Percentiles rank a stretch among this genome's conserved stretches.
Evolutionary conservation across 306 rosid genomes (phyloP).

Genomic region (Lablab purpureus): DNA sequence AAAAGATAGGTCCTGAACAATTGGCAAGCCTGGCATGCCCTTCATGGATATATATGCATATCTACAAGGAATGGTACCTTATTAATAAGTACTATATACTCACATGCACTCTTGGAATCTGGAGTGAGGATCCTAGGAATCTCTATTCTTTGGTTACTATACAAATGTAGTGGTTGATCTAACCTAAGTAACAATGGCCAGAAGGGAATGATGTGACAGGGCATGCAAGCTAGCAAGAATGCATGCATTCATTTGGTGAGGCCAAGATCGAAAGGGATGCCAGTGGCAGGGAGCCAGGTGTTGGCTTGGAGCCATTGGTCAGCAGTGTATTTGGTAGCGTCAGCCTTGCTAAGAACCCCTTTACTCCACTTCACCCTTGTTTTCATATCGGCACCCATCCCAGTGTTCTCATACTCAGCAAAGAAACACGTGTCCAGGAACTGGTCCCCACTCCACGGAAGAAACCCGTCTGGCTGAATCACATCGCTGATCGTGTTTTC

Average conservation of each 20-base stretch:
- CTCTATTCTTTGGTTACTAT: neutral
- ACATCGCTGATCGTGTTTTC: slow-evolving; percentile 59
- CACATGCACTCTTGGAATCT: neutral
- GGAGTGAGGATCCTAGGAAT: neutral
- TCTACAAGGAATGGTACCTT: neutral
- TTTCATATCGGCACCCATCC: slow-evolving; percentile 54
- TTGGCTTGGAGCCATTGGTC: slow-evolving; percentile 45
- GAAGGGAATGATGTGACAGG: neutral
- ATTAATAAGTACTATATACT: neutral
- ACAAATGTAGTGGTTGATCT: neutral
- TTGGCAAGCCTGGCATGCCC: neutral
- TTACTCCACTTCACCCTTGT: slow-evolving; percentile 68
- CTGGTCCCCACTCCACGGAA: slow-evolving; percentile 57
- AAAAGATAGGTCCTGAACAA: neutral
- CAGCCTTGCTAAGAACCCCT: slow-evolving; percentile 52
- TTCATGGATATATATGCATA: neutral
- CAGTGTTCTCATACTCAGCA: slow-evolving; percentile 69
- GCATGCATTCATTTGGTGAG: slow-evolving; percentile 33
- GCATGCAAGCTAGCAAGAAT: neutral
- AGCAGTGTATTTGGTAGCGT: slow-evolving; percentile 59
- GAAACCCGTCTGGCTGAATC: slow-evolving; percentile 53
- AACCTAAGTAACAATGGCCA: neutral
- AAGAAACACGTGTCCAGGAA: slow-evolving; percentile 57
- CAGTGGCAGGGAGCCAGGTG: slow-evolving; percentile 55
- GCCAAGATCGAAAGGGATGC: slow-evolving; percentile 42